phyloP scores from a whole-genome alignment of 306 rosid genomes.

The Lagenaria siceraria region DNA sequence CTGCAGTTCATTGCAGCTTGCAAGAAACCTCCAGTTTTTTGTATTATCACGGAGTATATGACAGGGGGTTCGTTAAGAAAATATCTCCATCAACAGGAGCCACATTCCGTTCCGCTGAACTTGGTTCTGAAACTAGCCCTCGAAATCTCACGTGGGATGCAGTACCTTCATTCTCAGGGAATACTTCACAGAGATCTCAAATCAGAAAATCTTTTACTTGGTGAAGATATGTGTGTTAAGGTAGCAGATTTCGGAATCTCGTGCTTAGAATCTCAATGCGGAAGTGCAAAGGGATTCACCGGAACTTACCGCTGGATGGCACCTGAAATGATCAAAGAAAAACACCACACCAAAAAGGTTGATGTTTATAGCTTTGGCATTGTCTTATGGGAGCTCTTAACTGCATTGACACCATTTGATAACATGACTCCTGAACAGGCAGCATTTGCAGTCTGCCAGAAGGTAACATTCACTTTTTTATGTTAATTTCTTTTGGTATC shows the following conservation, averaged over 20 bases:
- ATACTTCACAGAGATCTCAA: conserved; percentile 96
- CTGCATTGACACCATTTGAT: conserved; percentile 73
- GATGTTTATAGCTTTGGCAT: conserved; percentile 97
- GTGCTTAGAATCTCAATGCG: conserved; percentile 72
- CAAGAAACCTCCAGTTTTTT: conserved; percentile 92
- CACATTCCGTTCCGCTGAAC: conserved; percentile 53
- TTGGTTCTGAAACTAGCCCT: conserved; percentile 68
- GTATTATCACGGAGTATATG: conserved; percentile 85
- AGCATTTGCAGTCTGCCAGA: conserved; percentile 89
- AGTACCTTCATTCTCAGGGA: conserved; percentile 86
- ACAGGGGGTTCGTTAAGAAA: conserved; percentile 78
- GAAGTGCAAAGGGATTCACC: conserved; percentile 66
- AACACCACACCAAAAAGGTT: conserved; percentile 81
- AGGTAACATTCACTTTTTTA: conserved; percentile 32
- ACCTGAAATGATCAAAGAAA: conserved; percentile 88
- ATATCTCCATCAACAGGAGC: conserved; percentile 73
- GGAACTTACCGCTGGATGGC: conserved; percentile 99
- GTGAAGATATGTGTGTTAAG: conserved; percentile 83
- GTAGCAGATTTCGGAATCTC: conserved; percentile 98
- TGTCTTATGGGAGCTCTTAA: conserved; percentile 92
- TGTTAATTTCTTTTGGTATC: no score
- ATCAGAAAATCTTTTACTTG: conserved; percentile 77
- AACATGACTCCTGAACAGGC: conserved; percentile 98
- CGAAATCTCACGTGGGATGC: conserved; percentile 76
- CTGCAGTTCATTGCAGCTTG: conserved; percentile 89